These are phyloP conservation scores for Nectriaceae sp. DNA, from an alignment of 2,329 filamentous ascomycete genomes.

Conservation along the genomic window DNA sequence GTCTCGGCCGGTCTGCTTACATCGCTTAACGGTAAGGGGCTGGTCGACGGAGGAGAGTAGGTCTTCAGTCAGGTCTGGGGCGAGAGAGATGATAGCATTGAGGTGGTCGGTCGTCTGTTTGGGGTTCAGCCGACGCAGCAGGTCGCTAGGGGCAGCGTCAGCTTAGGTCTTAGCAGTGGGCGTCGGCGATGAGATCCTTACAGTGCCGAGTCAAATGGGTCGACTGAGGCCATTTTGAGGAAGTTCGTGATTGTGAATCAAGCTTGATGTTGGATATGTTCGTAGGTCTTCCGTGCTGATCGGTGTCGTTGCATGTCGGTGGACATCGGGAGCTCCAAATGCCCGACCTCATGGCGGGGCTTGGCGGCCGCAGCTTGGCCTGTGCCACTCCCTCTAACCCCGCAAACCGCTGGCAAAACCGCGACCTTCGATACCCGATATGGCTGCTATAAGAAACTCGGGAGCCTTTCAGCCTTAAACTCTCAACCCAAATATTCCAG, in stretches of 20 bases:
- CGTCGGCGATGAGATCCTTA: constrained; percentile 43
- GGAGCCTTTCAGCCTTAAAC: too few species aligned
- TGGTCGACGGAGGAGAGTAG: constrained; percentile 97
- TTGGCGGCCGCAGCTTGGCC: too few species aligned
- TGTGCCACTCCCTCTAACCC: too few species aligned
- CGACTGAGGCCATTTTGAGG: constrained; percentile 51
- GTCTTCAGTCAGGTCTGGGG: constrained; percentile 92
- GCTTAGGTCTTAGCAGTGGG: not conserved
- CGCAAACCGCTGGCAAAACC: too few species aligned
- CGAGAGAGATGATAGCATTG: constrained; percentile 82
- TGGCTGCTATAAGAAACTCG: too few species aligned
- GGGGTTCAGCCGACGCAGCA: constrained; percentile 95
- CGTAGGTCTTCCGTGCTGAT: too few species aligned
- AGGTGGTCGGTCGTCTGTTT: constrained; percentile 90
- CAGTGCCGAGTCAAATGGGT: constrained; percentile 77
- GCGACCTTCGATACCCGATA: too few species aligned
- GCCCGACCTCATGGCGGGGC: too few species aligned
- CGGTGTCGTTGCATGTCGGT: not conserved
- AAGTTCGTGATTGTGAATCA: not conserved
- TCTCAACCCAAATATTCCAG: too few species aligned
- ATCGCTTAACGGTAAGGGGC: constrained; percentile 82
- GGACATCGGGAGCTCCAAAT: too few species aligned
- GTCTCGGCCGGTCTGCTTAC: constrained; percentile 86
- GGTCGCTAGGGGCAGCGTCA: constrained; percentile 64
- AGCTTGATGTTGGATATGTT: too few species aligned